Evolutionary conservation across 1,284 basidiomycete species (phyloP).

Genomic region (Butyriboletus appendiculatus): DNA sequence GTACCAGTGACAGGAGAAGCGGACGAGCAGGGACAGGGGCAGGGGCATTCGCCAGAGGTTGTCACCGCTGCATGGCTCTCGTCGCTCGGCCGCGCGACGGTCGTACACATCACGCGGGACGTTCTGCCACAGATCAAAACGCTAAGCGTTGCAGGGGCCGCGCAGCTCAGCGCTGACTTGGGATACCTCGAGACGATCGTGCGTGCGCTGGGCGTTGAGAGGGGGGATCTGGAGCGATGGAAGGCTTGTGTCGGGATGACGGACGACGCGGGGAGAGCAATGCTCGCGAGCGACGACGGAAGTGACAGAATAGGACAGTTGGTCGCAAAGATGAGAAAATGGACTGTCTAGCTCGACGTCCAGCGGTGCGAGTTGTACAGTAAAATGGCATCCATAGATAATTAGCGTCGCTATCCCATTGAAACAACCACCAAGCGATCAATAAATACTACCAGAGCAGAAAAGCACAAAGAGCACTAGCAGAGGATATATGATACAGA

Average conservation of each 20-base stretch:
- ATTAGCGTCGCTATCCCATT: not conserved
- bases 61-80: slow-evolving; percentile 90
- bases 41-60: slow-evolving; percentile 58
- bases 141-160: slow-evolving; percentile 67
- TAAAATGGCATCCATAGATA: slow-evolving; percentile 5
- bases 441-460: slow-evolving; percentile 22
- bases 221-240: slow-evolving; percentile 74
- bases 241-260: slow-evolving; percentile 62
- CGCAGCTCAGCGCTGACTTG: slow-evolving; percentile 87
- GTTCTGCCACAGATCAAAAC: slow-evolving; percentile 64
- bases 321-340: slow-evolving; percentile 56
- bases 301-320: slow-evolving; percentile 40
- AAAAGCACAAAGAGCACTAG: slow-evolving; percentile 17
- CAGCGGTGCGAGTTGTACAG: slow-evolving; percentile 3
- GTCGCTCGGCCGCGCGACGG: slow-evolving; percentile 80
- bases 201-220: slow-evolving; percentile 87
- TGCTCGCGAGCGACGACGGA: slow-evolving; percentile 36
- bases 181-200: slow-evolving; percentile 90
- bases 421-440: not conserved
- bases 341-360: slow-evolving; percentile 32
- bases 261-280: slow-evolving; percentile 53
- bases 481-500: slow-evolving; percentile 36
- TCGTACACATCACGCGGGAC: slow-evolving; percentile 67
- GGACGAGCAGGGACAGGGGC: slow-evolving; percentile 40
- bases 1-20: not conserved